Conservation (phyloP, 2,329 filamentous ascomycete genomes). For the Cladobotryum mycophilum region DNA sequence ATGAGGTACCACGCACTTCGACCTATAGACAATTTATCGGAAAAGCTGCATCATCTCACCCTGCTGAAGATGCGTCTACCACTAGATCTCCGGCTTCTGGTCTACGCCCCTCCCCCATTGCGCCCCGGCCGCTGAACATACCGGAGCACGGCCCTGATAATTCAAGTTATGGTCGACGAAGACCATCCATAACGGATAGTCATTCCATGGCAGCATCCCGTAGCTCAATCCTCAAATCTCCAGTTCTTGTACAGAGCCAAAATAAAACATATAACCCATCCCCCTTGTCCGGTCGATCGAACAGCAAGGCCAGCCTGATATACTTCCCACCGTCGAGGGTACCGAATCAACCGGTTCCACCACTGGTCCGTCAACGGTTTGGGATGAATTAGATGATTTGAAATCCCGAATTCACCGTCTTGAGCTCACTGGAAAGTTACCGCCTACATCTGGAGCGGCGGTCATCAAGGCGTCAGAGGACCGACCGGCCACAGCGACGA, state of each 20-base stretch:
- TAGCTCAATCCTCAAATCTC: slow-evolving; percentile 36
- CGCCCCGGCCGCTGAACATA: slow-evolving; percentile 42
- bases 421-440: slow-evolving; percentile 82
- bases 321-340: slow-evolving; percentile 49
- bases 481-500: slow-evolving; percentile 83
- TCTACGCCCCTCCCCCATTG: slow-evolving; percentile 39
- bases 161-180: slow-evolving; percentile 25
- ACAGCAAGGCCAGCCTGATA: slow-evolving; percentile 22
- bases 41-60: slow-evolving; percentile 31
- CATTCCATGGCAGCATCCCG: slow-evolving; percentile 35
- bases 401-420: slow-evolving; percentile 89
- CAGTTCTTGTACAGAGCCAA: slow-evolving; percentile 18
- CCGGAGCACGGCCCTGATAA: slow-evolving; percentile 35
- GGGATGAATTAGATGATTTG: slow-evolving; percentile 94
- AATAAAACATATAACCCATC: slow-evolving; percentile 50
- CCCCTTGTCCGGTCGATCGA: slow-evolving; percentile 42
- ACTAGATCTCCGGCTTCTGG: slow-evolving; percentile 26
- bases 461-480: slow-evolving; percentile 71
- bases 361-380: slow-evolving; percentile 85
- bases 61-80: slow-evolving; percentile 32
- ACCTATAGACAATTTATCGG: slow-evolving; percentile 36
- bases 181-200: slow-evolving; percentile 44
- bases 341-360: slow-evolving; percentile 86
- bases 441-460: slow-evolving; percentile 73
- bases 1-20: slow-evolving; percentile 35